Evolutionary conservation across 169 alveolate species (phyloP).

Genomic region (Plasmodium inui): DNA sequence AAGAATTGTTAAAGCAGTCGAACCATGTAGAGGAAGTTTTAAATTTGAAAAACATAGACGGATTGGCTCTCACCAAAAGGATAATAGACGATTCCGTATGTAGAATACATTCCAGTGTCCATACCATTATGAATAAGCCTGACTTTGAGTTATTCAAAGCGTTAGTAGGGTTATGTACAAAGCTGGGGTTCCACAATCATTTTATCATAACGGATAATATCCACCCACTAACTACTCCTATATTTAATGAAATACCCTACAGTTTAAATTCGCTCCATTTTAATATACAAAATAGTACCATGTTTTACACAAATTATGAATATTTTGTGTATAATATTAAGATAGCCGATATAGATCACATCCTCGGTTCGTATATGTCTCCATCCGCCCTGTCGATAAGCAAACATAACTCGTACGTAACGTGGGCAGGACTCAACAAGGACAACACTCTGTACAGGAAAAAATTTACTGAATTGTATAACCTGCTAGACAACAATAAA

Average conservation of each 20-base stretch:
- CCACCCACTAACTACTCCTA: slow-evolving; percentile 41
- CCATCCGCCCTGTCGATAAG: slow-evolving; percentile 17
- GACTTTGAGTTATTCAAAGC: slow-evolving; percentile 50
- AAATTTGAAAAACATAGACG: slow-evolving; percentile 44
- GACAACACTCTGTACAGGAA: slow-evolving; percentile 45
- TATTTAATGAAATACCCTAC: slow-evolving; percentile 35
- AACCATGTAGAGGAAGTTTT: slow-evolving; percentile 28
- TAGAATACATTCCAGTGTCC: slow-evolving; percentile 70
- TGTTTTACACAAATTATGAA: slow-evolving; percentile 50
- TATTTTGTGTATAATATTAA: slow-evolving; percentile 42
- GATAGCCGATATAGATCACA: slow-evolving; percentile 43
- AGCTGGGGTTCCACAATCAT: slow-evolving; percentile 61
- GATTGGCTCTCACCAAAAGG: slow-evolving; percentile 19
- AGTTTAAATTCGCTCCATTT: slow-evolving; percentile 54
- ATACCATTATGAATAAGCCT: slow-evolving; percentile 52
- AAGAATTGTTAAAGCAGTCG: slow-evolving; percentile 48
- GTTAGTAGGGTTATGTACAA: slow-evolving; percentile 67
- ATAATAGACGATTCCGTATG: slow-evolving; percentile 65
- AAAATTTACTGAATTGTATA: slow-evolving; percentile 55
- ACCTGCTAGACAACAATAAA: slow-evolving; percentile 4
- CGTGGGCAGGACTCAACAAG: slow-evolving; percentile 58
- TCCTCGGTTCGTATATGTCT: slow-evolving; percentile 41
- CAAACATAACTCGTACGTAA: slow-evolving; percentile 38
- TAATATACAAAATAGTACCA: slow-evolving; percentile 24
- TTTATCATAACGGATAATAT: slow-evolving; percentile 68